Evolutionary conservation across 1,284 basidiomycete genomes (phyloP).

Genomic region (Porodaedalea pini): DNA sequence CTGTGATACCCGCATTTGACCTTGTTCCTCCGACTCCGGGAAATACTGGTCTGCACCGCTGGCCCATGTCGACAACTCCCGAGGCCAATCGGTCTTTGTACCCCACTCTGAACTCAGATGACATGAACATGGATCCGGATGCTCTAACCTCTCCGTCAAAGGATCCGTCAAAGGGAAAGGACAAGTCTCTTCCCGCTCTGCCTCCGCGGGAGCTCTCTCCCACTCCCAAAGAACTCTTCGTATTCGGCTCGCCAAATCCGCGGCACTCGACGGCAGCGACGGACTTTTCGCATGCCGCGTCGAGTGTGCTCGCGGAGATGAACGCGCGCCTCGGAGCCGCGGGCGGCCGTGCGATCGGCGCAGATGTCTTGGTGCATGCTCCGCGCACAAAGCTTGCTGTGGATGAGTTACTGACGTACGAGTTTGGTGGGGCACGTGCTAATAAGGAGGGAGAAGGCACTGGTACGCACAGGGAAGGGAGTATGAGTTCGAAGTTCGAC

Average conservation of each 20-base stretch:
- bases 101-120: constrained; percentile 48
- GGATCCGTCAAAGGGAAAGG: background rate
- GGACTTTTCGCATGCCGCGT: constrained; percentile 57
- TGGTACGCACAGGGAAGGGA: constrained; percentile 2
- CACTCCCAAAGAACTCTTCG: constrained; percentile 46
- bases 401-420: constrained; percentile 23
- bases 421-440: constrained; percentile 23
- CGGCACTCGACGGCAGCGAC: constrained; percentile 54
- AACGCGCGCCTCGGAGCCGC: constrained; percentile 55
- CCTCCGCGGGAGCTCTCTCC: constrained; percentile 36
- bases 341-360: constrained; percentile 39
- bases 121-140: constrained; percentile 29
- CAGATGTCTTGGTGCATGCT: constrained; percentile 33
- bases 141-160: constrained; percentile 34
- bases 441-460: background rate
- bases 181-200: background rate
- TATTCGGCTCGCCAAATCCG: constrained; percentile 70
- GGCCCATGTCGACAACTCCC: constrained; percentile 41
- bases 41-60: constrained; percentile 35
- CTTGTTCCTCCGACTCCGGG: constrained; percentile 55
- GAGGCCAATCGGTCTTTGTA: constrained; percentile 35
- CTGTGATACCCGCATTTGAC: constrained; percentile 63
- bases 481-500: constrained; percentile 49
- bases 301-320: constrained; percentile 69
- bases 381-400: constrained; percentile 30